phyloP scores from a whole-genome alignment of 2,329 filamentous ascomycete species.

The Alternaria atra region DNA sequence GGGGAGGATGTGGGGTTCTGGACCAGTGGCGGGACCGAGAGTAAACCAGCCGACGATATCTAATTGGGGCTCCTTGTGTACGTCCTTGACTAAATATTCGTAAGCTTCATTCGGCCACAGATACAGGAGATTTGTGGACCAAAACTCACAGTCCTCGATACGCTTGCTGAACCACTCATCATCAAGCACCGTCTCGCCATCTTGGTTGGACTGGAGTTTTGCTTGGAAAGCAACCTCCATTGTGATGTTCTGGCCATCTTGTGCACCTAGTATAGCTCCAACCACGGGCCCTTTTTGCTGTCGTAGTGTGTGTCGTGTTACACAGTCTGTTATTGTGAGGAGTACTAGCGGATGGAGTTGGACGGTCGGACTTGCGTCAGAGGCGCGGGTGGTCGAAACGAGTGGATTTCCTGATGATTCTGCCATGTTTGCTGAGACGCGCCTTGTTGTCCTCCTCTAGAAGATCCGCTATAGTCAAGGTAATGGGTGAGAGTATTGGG shows the following conservation, averaged over 20 bases:
- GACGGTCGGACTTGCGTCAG: constrained; percentile 79
- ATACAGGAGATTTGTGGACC: neutral
- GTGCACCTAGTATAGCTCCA: constrained; percentile 88
- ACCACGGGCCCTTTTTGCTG: constrained; percentile 78
- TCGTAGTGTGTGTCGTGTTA: constrained; percentile 87
- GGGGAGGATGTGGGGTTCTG: constrained; percentile 70
- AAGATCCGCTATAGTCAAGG: neutral
- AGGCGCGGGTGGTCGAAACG: constrained; percentile 56
- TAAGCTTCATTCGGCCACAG: constrained; percentile 10
- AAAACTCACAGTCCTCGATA: constrained; percentile 79
- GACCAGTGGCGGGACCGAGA: constrained; percentile 75
- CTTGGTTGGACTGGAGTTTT: constrained; percentile 57
- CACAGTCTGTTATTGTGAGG: constrained; percentile 95
- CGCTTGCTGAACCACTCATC: constrained; percentile 77
- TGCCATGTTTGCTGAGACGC: constrained; percentile 42
- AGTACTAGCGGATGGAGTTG: constrained; percentile 93
- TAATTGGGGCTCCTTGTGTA: constrained; percentile 83
- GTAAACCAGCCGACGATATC: constrained; percentile 92
- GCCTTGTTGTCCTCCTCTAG: neutral
- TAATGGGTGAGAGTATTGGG: neutral
- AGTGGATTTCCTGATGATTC: constrained; percentile 52
- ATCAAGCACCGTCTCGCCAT: constrained; percentile 71
- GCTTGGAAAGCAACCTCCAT: constrained; percentile 94
- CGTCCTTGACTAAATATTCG: constrained; percentile 75
- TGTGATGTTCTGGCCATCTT: constrained; percentile 88